Evolutionary conservation across 805 yeast genomes (phyloP), one percentile per base, ranked within the genome.

Genomic region (Kodamaea kakaduensis): DNA sequence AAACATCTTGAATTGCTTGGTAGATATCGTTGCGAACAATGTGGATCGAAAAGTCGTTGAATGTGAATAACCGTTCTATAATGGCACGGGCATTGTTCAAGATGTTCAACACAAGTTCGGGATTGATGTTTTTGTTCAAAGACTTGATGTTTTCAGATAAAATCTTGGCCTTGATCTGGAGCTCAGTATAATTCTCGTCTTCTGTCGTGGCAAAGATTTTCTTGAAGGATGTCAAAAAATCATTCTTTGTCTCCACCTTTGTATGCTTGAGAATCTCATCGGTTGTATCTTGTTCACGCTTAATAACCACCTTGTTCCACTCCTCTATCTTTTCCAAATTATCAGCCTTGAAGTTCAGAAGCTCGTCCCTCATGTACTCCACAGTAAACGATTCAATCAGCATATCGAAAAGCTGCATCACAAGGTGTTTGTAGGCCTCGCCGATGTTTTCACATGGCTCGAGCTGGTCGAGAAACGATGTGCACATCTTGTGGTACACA

Each of bases 131-230:
- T 4, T 81, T 71, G 48, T 82, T 84, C 48, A 93, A 75, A 12
- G 84, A 80, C 44, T 79, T 81, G 42, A 93, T 71, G 44, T 85
- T 85, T 24, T 77, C 80, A 17, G 78, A 77, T 50, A 90, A 68
- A 19, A 89, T 78, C 42, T 84, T 86, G 17, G 88, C 73, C 45
- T 81, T 80, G 1, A 94, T 95, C 33, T 87, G 89, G 42, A 85
- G 69, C 46, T 83, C 88, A 2, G 83, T 75, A 26, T 73, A 60
- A 17, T 71, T 66, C 25, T 33, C 26, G n/a, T 36, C 43, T 22
- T 41, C 43, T 22, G 41, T 44, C 13, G 47, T 48, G 16, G 50
- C 47, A 32, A 54, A 54, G 5, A 52, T 57, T 35, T 54, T 54
- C 12, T 44, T 47, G 42, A 54, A 54, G 31, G 41, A 50, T 19